Evolutionary conservation across 164 flowering plant genomes (phyloP).

Genomic region (Echeveria elegans): DNA sequence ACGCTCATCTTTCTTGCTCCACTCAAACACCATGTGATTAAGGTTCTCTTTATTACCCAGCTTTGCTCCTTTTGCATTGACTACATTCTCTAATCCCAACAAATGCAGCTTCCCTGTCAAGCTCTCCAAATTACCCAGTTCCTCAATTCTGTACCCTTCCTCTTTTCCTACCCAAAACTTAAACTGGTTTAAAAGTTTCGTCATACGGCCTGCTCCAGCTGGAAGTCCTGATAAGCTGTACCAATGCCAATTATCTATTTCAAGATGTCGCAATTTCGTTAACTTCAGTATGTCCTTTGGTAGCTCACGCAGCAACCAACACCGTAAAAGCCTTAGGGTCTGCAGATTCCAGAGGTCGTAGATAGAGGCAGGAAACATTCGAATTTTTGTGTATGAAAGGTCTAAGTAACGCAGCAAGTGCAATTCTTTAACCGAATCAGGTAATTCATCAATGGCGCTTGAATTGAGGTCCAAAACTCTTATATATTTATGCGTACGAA

Average conservation of each 20-base stretch:
- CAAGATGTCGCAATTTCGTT: constrained; percentile 9
- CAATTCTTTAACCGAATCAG: no score
- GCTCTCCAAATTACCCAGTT: not conserved
- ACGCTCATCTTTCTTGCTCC: constrained; percentile 11
- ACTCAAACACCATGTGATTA: constrained; percentile 10
- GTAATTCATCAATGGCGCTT: no score
- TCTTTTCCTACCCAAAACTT: constrained; percentile 9
- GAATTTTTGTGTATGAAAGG: constrained; percentile 7
- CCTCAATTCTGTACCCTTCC: constrained; percentile 11
- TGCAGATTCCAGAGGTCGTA: constrained; percentile 15
- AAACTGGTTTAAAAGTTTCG: constrained; percentile 7
- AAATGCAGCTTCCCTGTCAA: constrained; percentile 12
- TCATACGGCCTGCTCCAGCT: constrained; percentile 6
- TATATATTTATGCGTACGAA: no score
- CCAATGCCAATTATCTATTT: constrained; percentile 14
- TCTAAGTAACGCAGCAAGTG: no score
- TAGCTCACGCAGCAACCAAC: constrained; percentile 11
- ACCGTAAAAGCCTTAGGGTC: constrained; percentile 14
- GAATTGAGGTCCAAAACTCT: no score
- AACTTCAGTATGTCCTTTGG: constrained; percentile 8
- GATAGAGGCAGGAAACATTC: constrained; percentile 13
- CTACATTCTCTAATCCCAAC: constrained; percentile 12
- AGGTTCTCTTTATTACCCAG: constrained; percentile 9
- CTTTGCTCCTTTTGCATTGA: constrained; percentile 9
- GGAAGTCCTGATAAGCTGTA: constrained; percentile 4